A percentile compares a stretch with the other conserved stretches of the same genome.
Evolutionary conservation across 2,329 filamentous ascomycete genomes (phyloP).

Genomic region (Apiospora marii): DNA sequence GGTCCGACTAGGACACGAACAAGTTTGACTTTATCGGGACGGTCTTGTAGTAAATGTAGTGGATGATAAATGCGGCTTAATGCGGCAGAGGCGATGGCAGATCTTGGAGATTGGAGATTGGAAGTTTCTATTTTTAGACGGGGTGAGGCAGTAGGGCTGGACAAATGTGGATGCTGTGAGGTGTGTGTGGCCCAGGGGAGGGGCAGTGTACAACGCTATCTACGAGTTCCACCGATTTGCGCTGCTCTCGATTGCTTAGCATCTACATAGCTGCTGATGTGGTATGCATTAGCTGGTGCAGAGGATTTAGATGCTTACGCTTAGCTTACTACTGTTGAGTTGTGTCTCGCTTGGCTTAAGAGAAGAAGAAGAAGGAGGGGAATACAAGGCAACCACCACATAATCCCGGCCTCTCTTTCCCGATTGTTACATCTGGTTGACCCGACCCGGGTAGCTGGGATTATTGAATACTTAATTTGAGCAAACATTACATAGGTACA

Average conservation of each 20-base stretch:
- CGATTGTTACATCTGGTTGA: neutral
- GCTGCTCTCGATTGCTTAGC: neutral
- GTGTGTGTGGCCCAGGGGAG: neutral
- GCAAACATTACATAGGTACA: no score
- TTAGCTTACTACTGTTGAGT: neutral
- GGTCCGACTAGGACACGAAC: neutral
- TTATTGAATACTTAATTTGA: no score
- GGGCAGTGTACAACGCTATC: neutral
- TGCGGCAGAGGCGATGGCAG: neutral
- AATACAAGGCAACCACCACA: no score
- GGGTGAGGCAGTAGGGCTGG: neutral
- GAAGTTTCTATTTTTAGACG: neutral
- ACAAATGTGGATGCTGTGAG: neutral
- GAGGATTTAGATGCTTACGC: neutral
- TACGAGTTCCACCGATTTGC: neutral
- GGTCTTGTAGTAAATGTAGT: neutral
- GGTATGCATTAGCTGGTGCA: neutral
- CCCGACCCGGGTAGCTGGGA: neutral
- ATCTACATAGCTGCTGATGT: neutral
- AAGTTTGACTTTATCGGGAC: neutral
- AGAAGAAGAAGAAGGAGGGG: no score
- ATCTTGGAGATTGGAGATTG: neutral
- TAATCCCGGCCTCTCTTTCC: neutral
- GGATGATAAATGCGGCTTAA: neutral
- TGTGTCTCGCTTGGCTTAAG: neutral